phyloP scores from a whole-genome alignment of 176 grass and related monocot species.

The Luzula sylvatica region DNA sequence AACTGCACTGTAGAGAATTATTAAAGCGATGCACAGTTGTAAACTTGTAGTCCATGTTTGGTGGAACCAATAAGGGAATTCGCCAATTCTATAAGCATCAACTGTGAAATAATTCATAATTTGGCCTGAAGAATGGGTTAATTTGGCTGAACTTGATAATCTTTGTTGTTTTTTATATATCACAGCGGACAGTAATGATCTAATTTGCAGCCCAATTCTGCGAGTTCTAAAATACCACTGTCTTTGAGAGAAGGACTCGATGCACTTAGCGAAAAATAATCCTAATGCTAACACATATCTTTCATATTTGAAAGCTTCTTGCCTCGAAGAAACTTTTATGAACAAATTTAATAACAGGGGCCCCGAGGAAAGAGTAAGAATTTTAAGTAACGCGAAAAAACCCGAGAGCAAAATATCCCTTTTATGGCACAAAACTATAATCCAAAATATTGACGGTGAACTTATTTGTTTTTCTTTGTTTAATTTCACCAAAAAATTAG shows the following conservation, averaged over 20 bases:
- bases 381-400: conserved; percentile 75
- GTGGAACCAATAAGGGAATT: conserved; percentile 91
- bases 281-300: conserved; percentile 37
- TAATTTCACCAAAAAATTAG: conserved; percentile 44
- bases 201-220: conserved; percentile 67
- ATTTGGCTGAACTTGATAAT: conserved; percentile 57
- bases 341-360: conserved; percentile 74
- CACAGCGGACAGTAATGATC: conserved; percentile 58
- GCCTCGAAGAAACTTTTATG: conserved; percentile 58
- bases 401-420: conserved; percentile 51
- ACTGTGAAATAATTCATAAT: conserved; percentile 94
- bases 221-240: conserved; percentile 86
- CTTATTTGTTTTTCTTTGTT: conserved; percentile 24
- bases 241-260: conserved; percentile 71
- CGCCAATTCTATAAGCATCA: conserved; percentile 77
- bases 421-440: conserved; percentile 63
- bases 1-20: conserved; percentile 69
- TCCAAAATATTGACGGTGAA: conserved; percentile 47
- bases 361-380: conserved; percentile 51
- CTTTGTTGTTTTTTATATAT: conserved; percentile 81
- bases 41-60: conserved; percentile 80
- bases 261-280: conserved; percentile 64
- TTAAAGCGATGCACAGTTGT: conserved; percentile 67
- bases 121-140: conserved; percentile 66
- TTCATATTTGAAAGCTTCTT: conserved; percentile 57